Conservation (phyloP, 2,329 filamentous ascomycete genomes). For the Metarhizium sp. region DNA sequence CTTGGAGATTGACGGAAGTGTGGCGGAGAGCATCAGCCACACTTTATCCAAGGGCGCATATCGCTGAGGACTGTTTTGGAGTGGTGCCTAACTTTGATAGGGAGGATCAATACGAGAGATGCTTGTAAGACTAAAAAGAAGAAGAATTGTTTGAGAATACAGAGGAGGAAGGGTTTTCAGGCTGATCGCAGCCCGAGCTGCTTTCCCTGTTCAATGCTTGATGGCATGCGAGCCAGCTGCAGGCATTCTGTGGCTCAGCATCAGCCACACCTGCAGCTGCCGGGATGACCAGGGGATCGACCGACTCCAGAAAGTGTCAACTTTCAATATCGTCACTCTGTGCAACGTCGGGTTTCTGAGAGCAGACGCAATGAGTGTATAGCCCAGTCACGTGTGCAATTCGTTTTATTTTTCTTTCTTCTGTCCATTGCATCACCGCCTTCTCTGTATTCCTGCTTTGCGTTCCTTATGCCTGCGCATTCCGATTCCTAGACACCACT, state of each 20-base stretch:
- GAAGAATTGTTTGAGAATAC: no score
- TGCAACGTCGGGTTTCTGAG: not conserved
- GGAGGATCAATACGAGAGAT: no score
- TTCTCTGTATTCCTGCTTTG: not conserved
- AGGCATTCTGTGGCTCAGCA: not conserved
- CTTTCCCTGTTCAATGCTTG: no score
- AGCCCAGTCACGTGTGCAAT: not conserved
- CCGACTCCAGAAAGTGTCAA: not conserved
- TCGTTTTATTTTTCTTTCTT: not conserved
- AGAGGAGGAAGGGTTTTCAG: not conserved
- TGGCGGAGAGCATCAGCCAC: not conserved
- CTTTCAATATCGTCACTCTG: not conserved
- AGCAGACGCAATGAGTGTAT: not conserved
- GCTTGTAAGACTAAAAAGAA: no score
- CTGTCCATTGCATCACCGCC: not conserved
- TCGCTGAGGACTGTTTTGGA: no score
- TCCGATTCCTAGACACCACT: slow-evolving; percentile 1
- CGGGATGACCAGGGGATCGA: not conserved
- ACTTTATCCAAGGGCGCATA: not conserved
- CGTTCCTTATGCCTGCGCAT: not conserved
- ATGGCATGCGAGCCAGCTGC: not conserved
- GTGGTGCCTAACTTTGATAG: no score
- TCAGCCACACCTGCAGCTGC: not conserved
- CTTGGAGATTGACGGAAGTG: not conserved
- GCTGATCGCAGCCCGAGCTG: not conserved